Conservation (phyloP, 2,329 filamentous ascomycete species). For the Xylaria multiplex region DNA sequence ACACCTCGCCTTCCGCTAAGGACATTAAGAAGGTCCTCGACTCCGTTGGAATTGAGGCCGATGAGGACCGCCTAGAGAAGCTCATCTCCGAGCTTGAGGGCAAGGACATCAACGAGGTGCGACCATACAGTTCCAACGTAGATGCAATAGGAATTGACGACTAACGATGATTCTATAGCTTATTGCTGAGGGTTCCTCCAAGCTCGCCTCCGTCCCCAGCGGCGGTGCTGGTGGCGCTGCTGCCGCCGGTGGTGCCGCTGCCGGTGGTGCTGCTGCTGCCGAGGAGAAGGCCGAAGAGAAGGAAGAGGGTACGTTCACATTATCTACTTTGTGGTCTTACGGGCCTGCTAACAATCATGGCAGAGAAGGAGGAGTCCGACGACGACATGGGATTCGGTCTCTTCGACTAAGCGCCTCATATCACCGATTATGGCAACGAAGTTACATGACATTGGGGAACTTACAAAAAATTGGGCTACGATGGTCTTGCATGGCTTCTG, state of each 20-base stretch:
- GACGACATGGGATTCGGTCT: slow-evolving; percentile 83
- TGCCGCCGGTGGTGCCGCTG: slow-evolving; percentile 71
- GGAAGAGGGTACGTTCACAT: slow-evolving; percentile 73
- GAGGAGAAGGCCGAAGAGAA: slow-evolving; percentile 72
- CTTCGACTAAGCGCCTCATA: slow-evolving; percentile 70
- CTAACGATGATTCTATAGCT: slow-evolving; percentile 66
- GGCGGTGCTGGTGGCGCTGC: slow-evolving; percentile 82
- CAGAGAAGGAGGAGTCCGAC: slow-evolving; percentile 76
- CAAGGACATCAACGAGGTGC: slow-evolving; percentile 93
- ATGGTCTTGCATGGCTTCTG: slow-evolving; percentile 46
- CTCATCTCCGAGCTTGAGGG: slow-evolving; percentile 90
- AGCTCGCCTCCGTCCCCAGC: slow-evolving; percentile 97
- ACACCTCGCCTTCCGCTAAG: slow-evolving; percentile 82
- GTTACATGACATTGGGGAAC: slow-evolving; percentile 43
- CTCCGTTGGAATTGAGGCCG: slow-evolving; percentile 94
- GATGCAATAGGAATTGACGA: slow-evolving; percentile 3
- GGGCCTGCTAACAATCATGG: slow-evolving; percentile 29
- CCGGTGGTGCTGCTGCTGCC: slow-evolving; percentile 71
- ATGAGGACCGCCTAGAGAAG: slow-evolving; percentile 83
- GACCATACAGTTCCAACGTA: slow-evolving; percentile 43
- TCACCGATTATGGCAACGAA: slow-evolving; percentile 41
- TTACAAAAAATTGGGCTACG: slow-evolving; percentile 44
- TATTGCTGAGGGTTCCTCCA: slow-evolving; percentile 87
- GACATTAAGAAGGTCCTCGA: slow-evolving; percentile 91
- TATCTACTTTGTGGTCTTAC: not conserved